A percentile compares a stretch with the other conserved stretches of the same genome.
phyloP scores from a whole-genome alignment of 2,329 filamentous ascomycete genomes.

The Neonectria neomacrospora region DNA sequence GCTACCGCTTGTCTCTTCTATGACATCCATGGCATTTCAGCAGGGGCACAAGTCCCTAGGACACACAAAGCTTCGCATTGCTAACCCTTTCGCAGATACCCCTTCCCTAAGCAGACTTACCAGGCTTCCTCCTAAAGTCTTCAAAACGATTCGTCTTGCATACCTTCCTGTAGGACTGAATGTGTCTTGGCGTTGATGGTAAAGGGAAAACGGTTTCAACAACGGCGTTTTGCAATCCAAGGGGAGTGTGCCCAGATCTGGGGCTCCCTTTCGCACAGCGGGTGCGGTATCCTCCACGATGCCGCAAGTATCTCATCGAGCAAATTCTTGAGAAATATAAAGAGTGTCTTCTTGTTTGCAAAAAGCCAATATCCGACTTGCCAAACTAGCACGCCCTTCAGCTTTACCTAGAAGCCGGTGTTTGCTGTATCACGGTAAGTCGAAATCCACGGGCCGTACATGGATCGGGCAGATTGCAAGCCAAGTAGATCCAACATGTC shows the following conservation, averaged over 20 bases:
- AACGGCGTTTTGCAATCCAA: conserved; percentile 59
- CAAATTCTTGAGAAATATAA: conserved; percentile 44
- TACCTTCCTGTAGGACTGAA: conserved; percentile 41
- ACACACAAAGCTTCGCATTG: conserved; percentile 19
- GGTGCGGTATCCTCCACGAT: conserved; percentile 58
- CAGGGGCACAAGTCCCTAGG: conserved; percentile 29
- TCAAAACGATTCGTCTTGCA: conserved; percentile 41
- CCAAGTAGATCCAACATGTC: conserved; percentile 18
- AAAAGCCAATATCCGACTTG: conserved; percentile 32
- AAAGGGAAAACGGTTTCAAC: conserved; percentile 64
- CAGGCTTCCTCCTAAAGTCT: conserved; percentile 55
- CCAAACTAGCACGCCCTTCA: conserved; percentile 18
- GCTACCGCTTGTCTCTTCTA: conserved; percentile 36
- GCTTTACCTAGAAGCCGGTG: conserved; percentile 2
- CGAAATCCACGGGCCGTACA: conserved; percentile 25
- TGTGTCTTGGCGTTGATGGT: conserved; percentile 56
- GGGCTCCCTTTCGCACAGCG: conserved; percentile 49
- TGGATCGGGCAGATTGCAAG: conserved; percentile 21
- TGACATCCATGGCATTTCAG: conserved; percentile 23
- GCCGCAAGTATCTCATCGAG: conserved; percentile 45
- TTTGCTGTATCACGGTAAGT: conserved; percentile 18
- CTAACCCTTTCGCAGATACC: conserved; percentile 67
- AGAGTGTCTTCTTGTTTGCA: conserved; percentile 41
- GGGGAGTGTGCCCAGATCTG: conserved; percentile 43
- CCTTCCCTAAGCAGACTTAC: conserved; percentile 85